These are phyloP conservation scores for Myxozyma neglecta DNA, from an alignment of 805 yeast species.

Conservation along the genomic window DNA sequence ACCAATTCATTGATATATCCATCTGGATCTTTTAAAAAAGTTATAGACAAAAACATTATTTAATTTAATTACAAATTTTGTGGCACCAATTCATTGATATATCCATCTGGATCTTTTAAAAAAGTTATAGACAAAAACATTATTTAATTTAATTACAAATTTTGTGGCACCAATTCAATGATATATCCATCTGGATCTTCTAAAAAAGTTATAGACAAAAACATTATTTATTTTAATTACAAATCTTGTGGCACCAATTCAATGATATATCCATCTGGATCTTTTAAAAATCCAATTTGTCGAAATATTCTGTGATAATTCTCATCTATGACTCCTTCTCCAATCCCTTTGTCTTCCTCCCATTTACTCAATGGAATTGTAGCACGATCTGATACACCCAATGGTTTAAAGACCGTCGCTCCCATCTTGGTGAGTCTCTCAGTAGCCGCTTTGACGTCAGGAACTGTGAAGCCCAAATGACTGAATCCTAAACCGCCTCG, in stretches of 20 bases:
- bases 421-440: slow-evolving; percentile 56
- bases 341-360: slow-evolving; percentile 4
- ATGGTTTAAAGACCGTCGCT: slow-evolving; percentile 76
- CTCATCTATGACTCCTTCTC: neutral
- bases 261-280: slow-evolving; percentile 96
- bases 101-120: slow-evolving; percentile 91
- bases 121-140: no score
- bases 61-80: neutral
- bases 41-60: no score
- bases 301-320: neutral
- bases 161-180: slow-evolving; percentile 62
- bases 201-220: no score
- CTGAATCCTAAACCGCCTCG: slow-evolving; percentile 78
- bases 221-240: neutral
- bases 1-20: no score
- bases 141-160: neutral
- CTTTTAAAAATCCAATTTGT: slow-evolving; percentile 88
- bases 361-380: slow-evolving; percentile 5
- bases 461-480: slow-evolving; percentile 85
- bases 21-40: no score
- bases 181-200: slow-evolving; percentile 96
- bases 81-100: slow-evolving; percentile 78
- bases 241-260: slow-evolving; percentile 50
- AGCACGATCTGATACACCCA: slow-evolving; percentile 86
- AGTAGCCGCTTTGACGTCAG: slow-evolving; percentile 67